A percentile compares a stretch with the other conserved stretches of the same genome.
phyloP scores from a whole-genome alignment of 2,329 filamentous ascomycete genomes.

The Aspergillus latus region DNA sequence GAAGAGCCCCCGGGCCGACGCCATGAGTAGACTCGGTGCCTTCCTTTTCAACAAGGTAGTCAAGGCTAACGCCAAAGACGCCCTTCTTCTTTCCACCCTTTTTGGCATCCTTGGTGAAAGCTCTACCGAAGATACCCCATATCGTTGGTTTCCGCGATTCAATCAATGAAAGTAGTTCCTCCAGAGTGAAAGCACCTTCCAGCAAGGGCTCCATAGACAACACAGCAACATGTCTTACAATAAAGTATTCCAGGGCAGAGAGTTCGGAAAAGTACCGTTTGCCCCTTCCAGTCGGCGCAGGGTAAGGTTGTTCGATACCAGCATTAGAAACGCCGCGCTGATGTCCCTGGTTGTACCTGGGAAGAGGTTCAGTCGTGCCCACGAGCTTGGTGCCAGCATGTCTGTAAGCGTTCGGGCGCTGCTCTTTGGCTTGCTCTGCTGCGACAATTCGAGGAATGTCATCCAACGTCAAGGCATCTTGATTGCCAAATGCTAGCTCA shows the following conservation, averaged over 20 bases:
- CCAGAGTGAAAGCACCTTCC: slow-evolving; percentile 86
- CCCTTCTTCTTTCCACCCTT: slow-evolving; percentile 86
- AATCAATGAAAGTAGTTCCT: slow-evolving; percentile 88
- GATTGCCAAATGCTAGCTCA: slow-evolving; percentile 82
- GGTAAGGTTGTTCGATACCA: slow-evolving; percentile 45
- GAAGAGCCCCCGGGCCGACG: slow-evolving; percentile 84
- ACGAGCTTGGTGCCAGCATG: slow-evolving; percentile 71
- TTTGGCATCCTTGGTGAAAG: slow-evolving; percentile 75
- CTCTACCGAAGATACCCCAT: slow-evolving; percentile 97
- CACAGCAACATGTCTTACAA: slow-evolving; percentile 91
- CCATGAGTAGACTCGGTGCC: slow-evolving; percentile 97
- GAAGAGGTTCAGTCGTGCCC: slow-evolving; percentile 58
- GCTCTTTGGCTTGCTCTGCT: slow-evolving; percentile 89
- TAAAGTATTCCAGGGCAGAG: slow-evolving; percentile 94
- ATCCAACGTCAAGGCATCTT: slow-evolving; percentile 89
- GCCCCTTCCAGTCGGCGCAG: slow-evolving; percentile 57
- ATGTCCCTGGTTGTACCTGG: slow-evolving; percentile 67
- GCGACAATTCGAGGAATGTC: slow-evolving; percentile 96
- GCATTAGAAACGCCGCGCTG: slow-evolving; percentile 65
- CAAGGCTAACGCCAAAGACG: slow-evolving; percentile 85
- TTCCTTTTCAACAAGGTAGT: slow-evolving; percentile 85
- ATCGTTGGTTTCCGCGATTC: slow-evolving; percentile 92
- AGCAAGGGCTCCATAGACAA: slow-evolving; percentile 91
- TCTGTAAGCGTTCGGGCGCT: slow-evolving; percentile 76
- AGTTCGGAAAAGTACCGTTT: slow-evolving; percentile 96